Evolutionary conservation across 345 rosid genomes (phyloP).

Genomic region (Heritiera littoralis): DNA sequence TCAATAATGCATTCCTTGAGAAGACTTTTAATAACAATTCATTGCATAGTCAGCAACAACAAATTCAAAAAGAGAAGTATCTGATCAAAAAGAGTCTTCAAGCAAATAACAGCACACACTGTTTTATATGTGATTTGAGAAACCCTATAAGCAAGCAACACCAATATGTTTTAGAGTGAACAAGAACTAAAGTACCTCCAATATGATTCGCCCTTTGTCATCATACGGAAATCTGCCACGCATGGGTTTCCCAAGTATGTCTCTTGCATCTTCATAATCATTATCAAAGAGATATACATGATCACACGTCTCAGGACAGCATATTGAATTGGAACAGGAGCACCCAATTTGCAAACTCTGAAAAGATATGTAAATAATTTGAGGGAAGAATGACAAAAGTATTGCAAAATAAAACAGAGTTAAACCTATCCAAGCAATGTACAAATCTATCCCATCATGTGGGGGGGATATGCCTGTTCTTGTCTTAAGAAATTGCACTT

Average conservation of each 20-base stretch:
- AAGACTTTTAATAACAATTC: not conserved
- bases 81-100: not conserved
- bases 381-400: not conserved
- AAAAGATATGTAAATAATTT: not conserved
- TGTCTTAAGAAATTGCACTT: conserved; percentile 6
- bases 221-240: conserved; percentile 83
- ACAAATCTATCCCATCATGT: not conserved
- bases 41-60: not conserved
- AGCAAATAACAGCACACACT: not conserved
- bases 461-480: not conserved
- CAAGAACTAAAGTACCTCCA: conserved; percentile 62
- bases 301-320: conserved; percentile 76
- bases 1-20: not conserved
- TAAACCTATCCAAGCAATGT: conserved; percentile 16
- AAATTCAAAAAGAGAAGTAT: not conserved
- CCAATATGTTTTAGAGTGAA: not conserved
- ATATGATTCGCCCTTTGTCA: conserved; percentile 67
- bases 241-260: conserved; percentile 76
- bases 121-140: not conserved
- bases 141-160: not conserved
- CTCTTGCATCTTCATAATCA: conserved; percentile 95
- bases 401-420: conserved; percentile 21
- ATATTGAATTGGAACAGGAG: conserved; percentile 57
- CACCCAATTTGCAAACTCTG: conserved; percentile 79
- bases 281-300: conserved; percentile 90